Percentiles rank a stretch among this genome's conserved stretches.
phyloP scores from a whole-genome alignment of 1,284 basidiomycete species.

The Trichosporon faecale region DNA sequence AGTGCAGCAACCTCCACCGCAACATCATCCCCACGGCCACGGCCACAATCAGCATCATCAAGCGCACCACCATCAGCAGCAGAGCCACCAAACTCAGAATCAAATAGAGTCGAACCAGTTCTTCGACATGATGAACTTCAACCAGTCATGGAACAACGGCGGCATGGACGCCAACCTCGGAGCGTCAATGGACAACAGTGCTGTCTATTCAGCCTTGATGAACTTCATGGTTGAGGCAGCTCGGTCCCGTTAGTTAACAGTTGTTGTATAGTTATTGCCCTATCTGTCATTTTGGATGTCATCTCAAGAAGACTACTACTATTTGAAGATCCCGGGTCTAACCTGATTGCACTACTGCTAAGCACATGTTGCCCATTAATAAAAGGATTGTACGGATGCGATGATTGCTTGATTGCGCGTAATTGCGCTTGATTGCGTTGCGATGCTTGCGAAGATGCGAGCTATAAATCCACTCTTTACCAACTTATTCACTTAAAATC shows the following conservation, averaged over 20 bases:
- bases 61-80: not conserved
- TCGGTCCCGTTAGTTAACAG: constrained; percentile 9
- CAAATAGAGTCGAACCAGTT: not conserved
- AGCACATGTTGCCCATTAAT: not conserved
- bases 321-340: not conserved
- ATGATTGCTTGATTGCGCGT: not conserved
- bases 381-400: not conserved
- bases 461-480: not conserved
- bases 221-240: constrained; percentile 32
- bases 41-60: not conserved
- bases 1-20: not conserved
- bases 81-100: not conserved
- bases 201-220: constrained; percentile 33
- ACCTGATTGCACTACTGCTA: not conserved
- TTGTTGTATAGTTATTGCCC: not conserved
- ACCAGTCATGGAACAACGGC: not conserved
- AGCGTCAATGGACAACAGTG: constrained; percentile 10
- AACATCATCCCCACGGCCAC: not conserved
- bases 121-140: constrained; percentile 9
- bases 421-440: not conserved
- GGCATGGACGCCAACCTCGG: not conserved
- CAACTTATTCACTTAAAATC: not conserved
- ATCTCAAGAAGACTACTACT: not conserved
- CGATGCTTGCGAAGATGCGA: not conserved
- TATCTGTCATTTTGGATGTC: constrained; percentile 4